phyloP scores from a whole-genome alignment of 805 yeast species.

The Starmerella etchellsii region DNA sequence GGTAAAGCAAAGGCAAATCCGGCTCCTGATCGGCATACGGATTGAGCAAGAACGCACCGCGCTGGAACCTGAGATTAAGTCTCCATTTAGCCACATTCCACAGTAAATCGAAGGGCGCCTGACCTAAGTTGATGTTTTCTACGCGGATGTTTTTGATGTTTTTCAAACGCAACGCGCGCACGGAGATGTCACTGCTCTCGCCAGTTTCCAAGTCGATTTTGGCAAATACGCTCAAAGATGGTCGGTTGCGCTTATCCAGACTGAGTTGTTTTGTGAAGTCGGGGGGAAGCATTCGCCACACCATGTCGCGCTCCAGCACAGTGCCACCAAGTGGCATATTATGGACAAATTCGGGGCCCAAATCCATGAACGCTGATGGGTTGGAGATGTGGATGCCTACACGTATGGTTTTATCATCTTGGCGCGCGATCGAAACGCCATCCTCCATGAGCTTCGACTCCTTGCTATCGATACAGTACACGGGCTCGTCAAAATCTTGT shows the following conservation, averaged over 20 bases:
- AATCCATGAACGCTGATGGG: conserved; percentile 52
- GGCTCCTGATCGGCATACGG: conserved; percentile 1
- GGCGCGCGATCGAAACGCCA: conserved; percentile 46
- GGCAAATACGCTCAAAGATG: conserved; percentile 10
- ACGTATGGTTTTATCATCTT: conserved; percentile 8
- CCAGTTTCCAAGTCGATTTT: conserved; percentile 4
- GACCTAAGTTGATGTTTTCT: neutral
- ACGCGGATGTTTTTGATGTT: neutral
- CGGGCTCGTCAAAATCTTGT: conserved; percentile 8
- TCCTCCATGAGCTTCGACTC: conserved; percentile 88
- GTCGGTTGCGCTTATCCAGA: conserved; percentile 1
- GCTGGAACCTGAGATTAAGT: conserved; percentile 24
- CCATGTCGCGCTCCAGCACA: neutral
- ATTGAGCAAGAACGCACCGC: conserved; percentile 33
- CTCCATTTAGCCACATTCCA: conserved; percentile 26
- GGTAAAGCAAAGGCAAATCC: neutral
- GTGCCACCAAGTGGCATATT: conserved; percentile 4
- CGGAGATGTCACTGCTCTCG: neutral
- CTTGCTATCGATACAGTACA: conserved; percentile 73
- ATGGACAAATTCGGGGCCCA: conserved; percentile 29
- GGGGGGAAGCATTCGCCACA: conserved; percentile 10
- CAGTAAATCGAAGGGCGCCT: conserved; percentile 21
- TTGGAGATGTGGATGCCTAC: conserved; percentile 74
- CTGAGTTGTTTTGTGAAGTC: conserved; percentile 1
- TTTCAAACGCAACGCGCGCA: conserved; percentile 3